Percentiles rank a stretch among this genome's conserved stretches.
Conservation (phyloP, 2,329 filamentous ascomycete species). For the Fusarium fracticaudum region DNA sequence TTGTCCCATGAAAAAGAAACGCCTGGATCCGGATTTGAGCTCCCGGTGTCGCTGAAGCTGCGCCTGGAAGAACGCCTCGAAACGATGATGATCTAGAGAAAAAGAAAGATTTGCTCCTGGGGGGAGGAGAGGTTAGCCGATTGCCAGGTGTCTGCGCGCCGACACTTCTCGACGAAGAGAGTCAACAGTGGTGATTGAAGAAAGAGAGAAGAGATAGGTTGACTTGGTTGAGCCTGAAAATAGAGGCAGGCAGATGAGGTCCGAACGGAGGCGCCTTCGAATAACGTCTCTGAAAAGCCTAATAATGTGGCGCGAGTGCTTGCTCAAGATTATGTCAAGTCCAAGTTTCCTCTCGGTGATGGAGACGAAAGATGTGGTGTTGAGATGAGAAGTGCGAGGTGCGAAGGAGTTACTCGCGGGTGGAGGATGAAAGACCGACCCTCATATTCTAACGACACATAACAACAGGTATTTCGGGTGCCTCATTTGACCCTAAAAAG, state of each 20-base stretch:
- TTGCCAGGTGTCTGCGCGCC: not conserved
- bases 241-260: not conserved
- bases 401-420: not conserved
- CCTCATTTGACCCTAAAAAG: not conserved
- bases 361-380: not conserved
- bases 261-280: not conserved
- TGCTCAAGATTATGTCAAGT: not conserved
- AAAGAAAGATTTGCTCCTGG: no score
- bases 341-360: not conserved
- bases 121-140: no score
- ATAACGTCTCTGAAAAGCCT: not conserved
- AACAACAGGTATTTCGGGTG: not conserved
- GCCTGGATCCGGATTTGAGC: not conserved
- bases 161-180: not conserved
- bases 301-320: no score
- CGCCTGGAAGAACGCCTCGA: not conserved
- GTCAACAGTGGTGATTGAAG: not conserved
- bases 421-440: not conserved
- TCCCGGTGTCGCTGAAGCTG: not conserved
- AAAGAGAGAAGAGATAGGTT: not conserved
- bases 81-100: not conserved
- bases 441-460: not conserved
- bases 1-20: not conserved
- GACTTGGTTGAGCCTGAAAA: conserved; percentile 1
- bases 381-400: not conserved